phyloP scores from a whole-genome alignment of 331 rosid species.

The Saraca asoca region DNA sequence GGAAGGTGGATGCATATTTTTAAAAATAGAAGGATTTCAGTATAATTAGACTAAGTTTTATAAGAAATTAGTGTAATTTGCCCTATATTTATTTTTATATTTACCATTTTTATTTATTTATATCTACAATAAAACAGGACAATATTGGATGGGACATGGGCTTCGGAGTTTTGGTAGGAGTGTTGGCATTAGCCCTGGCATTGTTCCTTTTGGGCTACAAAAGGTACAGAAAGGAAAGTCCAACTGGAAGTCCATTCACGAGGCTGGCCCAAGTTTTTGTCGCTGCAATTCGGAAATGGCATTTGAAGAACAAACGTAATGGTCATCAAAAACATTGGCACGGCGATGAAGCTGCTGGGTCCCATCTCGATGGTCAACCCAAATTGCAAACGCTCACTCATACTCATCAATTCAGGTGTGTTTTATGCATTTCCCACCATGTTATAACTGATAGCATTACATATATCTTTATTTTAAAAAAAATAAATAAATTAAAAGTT shows the following conservation, averaged over 20 bases:
- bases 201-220: constrained; percentile 43
- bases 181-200: constrained; percentile 35
- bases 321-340: constrained; percentile 18
- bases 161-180: constrained; percentile 36
- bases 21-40: no score
- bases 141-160: constrained; percentile 50
- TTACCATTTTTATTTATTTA: no score
- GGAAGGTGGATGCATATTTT: no score
- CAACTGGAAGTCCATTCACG: constrained; percentile 45
- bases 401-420: constrained; percentile 46
- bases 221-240: constrained; percentile 35
- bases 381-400: constrained; percentile 16
- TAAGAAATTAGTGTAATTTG: no score
- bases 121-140: constrained; percentile 34
- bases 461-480: no score
- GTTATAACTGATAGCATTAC: no score
- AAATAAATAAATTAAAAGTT: no score
- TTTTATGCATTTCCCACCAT: no score
- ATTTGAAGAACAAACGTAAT: constrained; percentile 30
- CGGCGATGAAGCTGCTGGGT: constrained; percentile 17
- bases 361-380: constrained; percentile 11
- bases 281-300: constrained; percentile 47
- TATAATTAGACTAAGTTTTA: no score
- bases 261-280: constrained; percentile 42
- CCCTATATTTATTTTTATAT: not conserved